phyloP scores from a whole-genome alignment of 2,329 filamentous ascomycete species.

The Sarocladium oryzae region DNA sequence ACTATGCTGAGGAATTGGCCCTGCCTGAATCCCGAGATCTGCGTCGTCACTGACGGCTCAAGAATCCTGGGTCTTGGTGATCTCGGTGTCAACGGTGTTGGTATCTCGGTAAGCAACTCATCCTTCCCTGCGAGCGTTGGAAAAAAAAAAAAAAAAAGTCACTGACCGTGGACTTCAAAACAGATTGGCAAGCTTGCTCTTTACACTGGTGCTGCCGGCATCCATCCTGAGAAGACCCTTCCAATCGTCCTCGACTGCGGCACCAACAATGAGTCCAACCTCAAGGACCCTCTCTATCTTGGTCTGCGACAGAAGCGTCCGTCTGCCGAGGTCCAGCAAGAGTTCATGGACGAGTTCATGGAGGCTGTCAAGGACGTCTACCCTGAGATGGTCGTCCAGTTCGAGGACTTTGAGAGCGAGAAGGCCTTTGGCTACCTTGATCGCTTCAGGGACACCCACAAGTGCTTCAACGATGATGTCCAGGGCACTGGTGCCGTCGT shows the following conservation, averaged over 20 bases:
- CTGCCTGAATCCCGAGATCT: conserved; percentile 83
- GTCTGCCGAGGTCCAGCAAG: conserved; percentile 69
- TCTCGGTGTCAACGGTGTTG: conserved; percentile 93
- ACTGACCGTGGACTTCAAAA: conserved; percentile 17
- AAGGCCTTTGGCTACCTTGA: conserved; percentile 89
- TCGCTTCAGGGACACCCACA: conserved; percentile 80
- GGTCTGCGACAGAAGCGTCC: conserved; percentile 81
- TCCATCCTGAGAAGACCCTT: conserved; percentile 78
- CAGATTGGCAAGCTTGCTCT: conserved; percentile 87
- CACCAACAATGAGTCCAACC: conserved; percentile 59
- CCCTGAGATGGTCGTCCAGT: conserved; percentile 71
- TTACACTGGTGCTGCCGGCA: conserved; percentile 93
- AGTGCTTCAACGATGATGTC: conserved; percentile 98
- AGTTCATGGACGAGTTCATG: conserved; percentile 98
- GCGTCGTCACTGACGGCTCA: conserved; percentile 92
- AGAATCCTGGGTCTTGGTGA: conserved; percentile 90
- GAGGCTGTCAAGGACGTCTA: conserved; percentile 70
- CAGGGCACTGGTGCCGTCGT: conserved; percentile 96
- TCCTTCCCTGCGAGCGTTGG: neutral
- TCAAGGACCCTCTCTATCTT: conserved; percentile 73
- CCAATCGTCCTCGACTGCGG: conserved; percentile 63
- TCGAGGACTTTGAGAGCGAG: conserved; percentile 93
- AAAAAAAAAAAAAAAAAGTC: neutral
- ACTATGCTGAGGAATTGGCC: conserved; percentile 93
- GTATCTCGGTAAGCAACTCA: conserved; percentile 67